A percentile compares a stretch with the other conserved stretches of the same genome.
These are phyloP conservation scores for Ceratobasidium sp. DNA, from an alignment of 1,284 basidiomycete species.

Conservation along the genomic window DNA sequence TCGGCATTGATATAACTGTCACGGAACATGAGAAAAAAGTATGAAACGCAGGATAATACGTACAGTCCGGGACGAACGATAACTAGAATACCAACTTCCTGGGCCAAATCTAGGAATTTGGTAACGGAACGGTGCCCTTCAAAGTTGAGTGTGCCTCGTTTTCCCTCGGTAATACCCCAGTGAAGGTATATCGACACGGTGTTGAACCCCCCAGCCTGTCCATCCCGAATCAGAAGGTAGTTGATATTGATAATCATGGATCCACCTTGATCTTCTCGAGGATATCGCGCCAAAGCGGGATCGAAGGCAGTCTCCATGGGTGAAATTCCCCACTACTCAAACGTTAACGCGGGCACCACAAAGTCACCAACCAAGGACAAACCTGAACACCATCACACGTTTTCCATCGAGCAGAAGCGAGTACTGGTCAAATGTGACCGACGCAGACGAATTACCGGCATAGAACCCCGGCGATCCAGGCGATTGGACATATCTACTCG, in stretches of 20 bases:
- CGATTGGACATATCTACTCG: slow-evolving; percentile 15
- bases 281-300: slow-evolving; percentile 30
- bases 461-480: slow-evolving; percentile 50
- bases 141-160: slow-evolving; percentile 36
- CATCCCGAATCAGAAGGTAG: not conserved
- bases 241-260: too few relatives aligned
- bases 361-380: not conserved
- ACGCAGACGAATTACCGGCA: slow-evolving; percentile 50
- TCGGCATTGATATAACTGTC: slow-evolving; percentile 34
- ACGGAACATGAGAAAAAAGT: not conserved
- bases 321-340: slow-evolving; percentile 33
- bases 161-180: slow-evolving; percentile 39
- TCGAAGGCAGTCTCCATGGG: slow-evolving; percentile 32
- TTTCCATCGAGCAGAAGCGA: slow-evolving; percentile 33
- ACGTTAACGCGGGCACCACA: not conserved
- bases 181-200: slow-evolving; percentile 39
- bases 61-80: slow-evolving; percentile 38
- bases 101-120: slow-evolving; percentile 37
- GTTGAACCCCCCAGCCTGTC: slow-evolving; percentile 38
- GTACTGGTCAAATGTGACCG: slow-evolving; percentile 49
- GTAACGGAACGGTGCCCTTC: slow-evolving; percentile 32
- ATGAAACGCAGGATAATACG: not conserved
- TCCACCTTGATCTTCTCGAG: slow-evolving; percentile 31
- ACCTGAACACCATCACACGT: slow-evolving; percentile 16
- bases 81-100: slow-evolving; percentile 37